Base-by-base conservation (phyloP, 495 filamentous ascomycete genomes). In the Penicillium atrosanguineum region DNA sequence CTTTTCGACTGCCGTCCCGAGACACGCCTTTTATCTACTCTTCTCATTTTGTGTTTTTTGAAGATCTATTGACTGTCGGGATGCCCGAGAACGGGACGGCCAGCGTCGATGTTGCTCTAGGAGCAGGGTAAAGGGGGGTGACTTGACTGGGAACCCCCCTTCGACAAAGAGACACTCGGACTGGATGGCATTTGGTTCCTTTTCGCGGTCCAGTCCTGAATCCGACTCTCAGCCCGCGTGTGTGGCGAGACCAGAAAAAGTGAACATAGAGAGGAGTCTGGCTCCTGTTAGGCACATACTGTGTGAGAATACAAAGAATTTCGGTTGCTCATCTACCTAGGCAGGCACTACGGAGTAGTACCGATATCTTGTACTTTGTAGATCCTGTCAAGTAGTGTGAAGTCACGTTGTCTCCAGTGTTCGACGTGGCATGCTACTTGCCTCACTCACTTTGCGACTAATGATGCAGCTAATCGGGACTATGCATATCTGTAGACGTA, bases 131-230 rank as follows among this genome's bases (percentile, higher is more conserved):
- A 14, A 4, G 31, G 31, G 31, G 31, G 31, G 31, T 4, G 9
- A 34, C 31, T 34, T 34, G 31, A 14, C 11, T 34, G 31, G 28
- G 31, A 23, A 23, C 2, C 14, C 31, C 31, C 31, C 31, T 50
- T 36, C 46, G 44, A 53, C 55, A 52, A 34, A 51, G 57, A 58
- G 55, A 65, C 51, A 57, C 52, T 63, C 62, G 64, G 64, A 57
- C 62, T 61, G 64, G 64, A 60, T 58, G 64, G 64, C 62, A 64
- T 67, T 67, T 67, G 64, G 64, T 67, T 67, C 64, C 64, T 67
- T 67, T 67, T 67, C 61, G 62, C 64, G 41, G 37, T 60, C 56
- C 57, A 61, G 61, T 61, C 64, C 61, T 65, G 55, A 64, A 52
- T 48, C 53, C 41, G 41, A 57, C 53, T 55, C 53, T 49, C 55